These are phyloP conservation scores for Paratrypanosoma confusum DNA, from an alignment of 208 protist species.

Conservation along the genomic window DNA sequence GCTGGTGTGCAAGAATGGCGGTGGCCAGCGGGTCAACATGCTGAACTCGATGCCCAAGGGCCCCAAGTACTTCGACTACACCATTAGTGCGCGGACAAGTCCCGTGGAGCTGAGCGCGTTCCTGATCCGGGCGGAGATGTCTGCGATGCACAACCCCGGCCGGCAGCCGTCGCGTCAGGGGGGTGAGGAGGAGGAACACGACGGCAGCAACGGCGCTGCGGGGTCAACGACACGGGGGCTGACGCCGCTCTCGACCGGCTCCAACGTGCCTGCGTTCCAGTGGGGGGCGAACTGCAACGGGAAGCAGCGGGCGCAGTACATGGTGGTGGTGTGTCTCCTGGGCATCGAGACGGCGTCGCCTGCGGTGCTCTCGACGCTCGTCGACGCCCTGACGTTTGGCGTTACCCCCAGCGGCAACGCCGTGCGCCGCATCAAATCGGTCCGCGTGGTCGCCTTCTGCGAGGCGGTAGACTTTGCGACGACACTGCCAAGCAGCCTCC, in stretches of 20 bases:
- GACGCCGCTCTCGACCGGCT: no score
- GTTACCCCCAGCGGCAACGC: conserved; percentile 14
- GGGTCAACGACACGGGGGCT: no score
- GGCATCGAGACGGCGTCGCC: conserved; percentile 43
- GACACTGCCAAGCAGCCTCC: conserved; percentile 51
- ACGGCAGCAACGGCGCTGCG: no score
- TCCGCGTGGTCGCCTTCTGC: conserved; percentile 79
- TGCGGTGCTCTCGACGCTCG: conserved; percentile 44
- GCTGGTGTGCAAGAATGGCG: conserved; percentile 61
- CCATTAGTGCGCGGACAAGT: conserved; percentile 43
- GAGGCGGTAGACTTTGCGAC: conserved; percentile 29
- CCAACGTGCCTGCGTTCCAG: no score
- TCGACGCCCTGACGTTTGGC: conserved; percentile 60
- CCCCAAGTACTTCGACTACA: conserved; percentile 68
- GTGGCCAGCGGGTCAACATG: conserved; percentile 26
- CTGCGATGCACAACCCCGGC: no score
- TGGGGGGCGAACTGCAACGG: neutral
- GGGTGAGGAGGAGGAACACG: no score
- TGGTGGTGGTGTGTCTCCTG: conserved; percentile 69
- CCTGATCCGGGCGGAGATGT: conserved; percentile 40
- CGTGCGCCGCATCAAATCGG: conserved; percentile 14
- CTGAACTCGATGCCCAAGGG: conserved; percentile 72
- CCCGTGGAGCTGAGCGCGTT: conserved; percentile 54
- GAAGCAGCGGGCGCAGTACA: conserved; percentile 11
- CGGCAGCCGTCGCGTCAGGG: no score